A percentile compares a stretch with the other conserved stretches of the same genome.
These are phyloP conservation scores for Alternaria alternata DNA, from an alignment of 2,329 filamentous ascomycete genomes.

Conservation along the genomic window DNA sequence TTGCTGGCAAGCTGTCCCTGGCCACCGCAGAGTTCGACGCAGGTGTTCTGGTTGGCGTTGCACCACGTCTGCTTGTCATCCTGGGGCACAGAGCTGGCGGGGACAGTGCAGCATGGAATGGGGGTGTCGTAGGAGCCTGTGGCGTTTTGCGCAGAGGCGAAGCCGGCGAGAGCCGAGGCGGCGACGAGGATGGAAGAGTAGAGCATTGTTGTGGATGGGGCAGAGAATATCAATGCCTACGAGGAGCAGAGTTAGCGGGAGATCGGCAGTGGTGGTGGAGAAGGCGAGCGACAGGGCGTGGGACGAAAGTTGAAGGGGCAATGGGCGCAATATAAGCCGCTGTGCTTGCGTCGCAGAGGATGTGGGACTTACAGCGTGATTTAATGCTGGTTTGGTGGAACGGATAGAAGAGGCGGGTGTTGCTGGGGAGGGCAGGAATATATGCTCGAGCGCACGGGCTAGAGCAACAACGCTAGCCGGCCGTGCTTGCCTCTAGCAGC, in stretches of 20 bases:
- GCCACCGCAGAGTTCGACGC: slow-evolving; percentile 66
- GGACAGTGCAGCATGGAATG: slow-evolving; percentile 54
- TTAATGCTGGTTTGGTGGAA: slow-evolving; percentile 23
- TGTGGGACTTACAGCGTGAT: slow-evolving; percentile 24
- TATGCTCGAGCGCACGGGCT: slow-evolving; percentile 23
- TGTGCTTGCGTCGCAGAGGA: background rate
- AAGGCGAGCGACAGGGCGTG: slow-evolving; percentile 7
- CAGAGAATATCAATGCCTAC: slow-evolving; percentile 50
- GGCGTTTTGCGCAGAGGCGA: slow-evolving; percentile 56
- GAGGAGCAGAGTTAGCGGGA: slow-evolving; percentile 35
- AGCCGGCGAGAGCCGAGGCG: slow-evolving; percentile 56
- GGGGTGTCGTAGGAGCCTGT: slow-evolving; percentile 31
- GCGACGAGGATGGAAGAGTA: slow-evolving; percentile 57
- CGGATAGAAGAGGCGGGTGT: slow-evolving; percentile 21
- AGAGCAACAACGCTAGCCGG: slow-evolving; percentile 25
- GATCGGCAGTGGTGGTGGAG: slow-evolving; percentile 22
- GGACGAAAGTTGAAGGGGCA: slow-evolving; percentile 12
- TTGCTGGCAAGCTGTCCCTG: slow-evolving; percentile 50
- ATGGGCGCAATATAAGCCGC: slow-evolving; percentile 14
- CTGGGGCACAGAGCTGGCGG: slow-evolving; percentile 51
- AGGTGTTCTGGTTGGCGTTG: slow-evolving; percentile 65
- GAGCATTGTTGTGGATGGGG: slow-evolving; percentile 53
- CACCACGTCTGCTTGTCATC: slow-evolving; percentile 62
- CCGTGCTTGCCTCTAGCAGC: slow-evolving; percentile 19
- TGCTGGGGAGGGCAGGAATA: slow-evolving; percentile 28